Conservation (phyloP, 2,329 filamentous ascomycete species). For the Penicillium brasilianum region DNA sequence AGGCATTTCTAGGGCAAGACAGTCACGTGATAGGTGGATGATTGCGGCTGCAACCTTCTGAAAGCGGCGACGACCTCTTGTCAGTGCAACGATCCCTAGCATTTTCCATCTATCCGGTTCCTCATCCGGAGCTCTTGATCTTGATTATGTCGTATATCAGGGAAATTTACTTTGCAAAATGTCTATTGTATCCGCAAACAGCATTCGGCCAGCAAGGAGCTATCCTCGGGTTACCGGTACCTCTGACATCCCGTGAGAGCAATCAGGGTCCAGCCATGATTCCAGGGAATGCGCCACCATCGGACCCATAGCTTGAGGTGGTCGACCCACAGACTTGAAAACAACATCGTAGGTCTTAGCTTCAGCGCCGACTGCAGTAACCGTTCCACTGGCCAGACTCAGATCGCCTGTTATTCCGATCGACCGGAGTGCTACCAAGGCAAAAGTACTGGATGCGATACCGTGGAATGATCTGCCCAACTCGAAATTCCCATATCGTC, state of each 20-base stretch:
- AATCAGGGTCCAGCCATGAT: neutral
- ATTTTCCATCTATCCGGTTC: neutral
- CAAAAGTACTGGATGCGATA: conserved; percentile 1
- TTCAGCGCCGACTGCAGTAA: conserved; percentile 21
- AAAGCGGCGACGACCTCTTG: conserved; percentile 21
- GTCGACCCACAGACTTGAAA: neutral
- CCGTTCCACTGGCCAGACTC: conserved; percentile 23
- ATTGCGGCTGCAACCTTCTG: conserved; percentile 30
- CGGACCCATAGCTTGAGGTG: neutral
- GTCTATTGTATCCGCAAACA: conserved; percentile 24
- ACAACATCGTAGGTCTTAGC: conserved; percentile 8
- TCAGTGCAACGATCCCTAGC: conserved; percentile 18
- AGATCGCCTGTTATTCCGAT: conserved; percentile 1
- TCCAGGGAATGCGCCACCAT: conserved; percentile 1
- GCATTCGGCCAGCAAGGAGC: conserved; percentile 10
- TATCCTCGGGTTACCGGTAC: conserved; percentile 12
- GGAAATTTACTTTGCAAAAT: neutral
- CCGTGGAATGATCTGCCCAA: conserved; percentile 4
- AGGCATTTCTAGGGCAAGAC: conserved; percentile 16
- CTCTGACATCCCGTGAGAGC: neutral
- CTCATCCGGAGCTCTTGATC: conserved; percentile 3
- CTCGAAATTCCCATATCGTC: neutral
- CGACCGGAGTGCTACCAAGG: conserved; percentile 18
- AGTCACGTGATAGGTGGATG: conserved; percentile 22
- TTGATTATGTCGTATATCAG: neutral